Base-by-base conservation (phyloP, 306 rosid species). In the Quercus alba region DNA sequence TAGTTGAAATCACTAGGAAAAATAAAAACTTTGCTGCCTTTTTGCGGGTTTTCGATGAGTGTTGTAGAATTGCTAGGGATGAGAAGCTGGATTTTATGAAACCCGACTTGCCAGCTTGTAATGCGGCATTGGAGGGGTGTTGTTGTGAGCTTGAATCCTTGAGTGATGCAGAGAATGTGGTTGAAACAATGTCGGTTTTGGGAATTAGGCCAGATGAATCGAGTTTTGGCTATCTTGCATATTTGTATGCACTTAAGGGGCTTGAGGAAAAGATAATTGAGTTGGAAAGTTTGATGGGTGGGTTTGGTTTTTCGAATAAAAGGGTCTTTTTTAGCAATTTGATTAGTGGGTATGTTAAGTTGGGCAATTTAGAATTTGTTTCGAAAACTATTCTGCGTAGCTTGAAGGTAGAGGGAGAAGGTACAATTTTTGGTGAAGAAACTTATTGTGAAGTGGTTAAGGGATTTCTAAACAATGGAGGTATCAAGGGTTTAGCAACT, bases 81-180 rank as follows among this genome's bases (percentile, higher is more conserved):
- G 99, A 96, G 91, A 89, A 86, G 78, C 5, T 96, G 77, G 90
- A 82, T 30, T 85, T 84, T 74, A 83, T 93, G 99, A 89, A 80
- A 51, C 98, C 94, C 33, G 92, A 90, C 82, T 85, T 93, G 84
- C 77, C 35, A 17, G 97, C 93, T 70, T 96, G 98, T 58, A 93
- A 96, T 87, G 97, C 97, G 0, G 97, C 98, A 0, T 69, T 96
- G 56, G 93, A 91, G 81, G 98, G 90, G 41, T 95, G 93, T 83
- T 96, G 98, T 75, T 61, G 70, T 78, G 82, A 84, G 78, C 94
- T 93, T 73, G 92, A 90, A 81, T 96, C 97, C 0, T 85, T 90
- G 56, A 87, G 77, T 18, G 90, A 86, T 77, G 94, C 99, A 5
- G 92, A 91, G 78, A 85, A 79, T 41, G 83, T 93, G 57, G 88